Evolutionary conservation across 73 alveolate genomes (phyloP).

Genomic region (Stentor roeselii): DNA sequence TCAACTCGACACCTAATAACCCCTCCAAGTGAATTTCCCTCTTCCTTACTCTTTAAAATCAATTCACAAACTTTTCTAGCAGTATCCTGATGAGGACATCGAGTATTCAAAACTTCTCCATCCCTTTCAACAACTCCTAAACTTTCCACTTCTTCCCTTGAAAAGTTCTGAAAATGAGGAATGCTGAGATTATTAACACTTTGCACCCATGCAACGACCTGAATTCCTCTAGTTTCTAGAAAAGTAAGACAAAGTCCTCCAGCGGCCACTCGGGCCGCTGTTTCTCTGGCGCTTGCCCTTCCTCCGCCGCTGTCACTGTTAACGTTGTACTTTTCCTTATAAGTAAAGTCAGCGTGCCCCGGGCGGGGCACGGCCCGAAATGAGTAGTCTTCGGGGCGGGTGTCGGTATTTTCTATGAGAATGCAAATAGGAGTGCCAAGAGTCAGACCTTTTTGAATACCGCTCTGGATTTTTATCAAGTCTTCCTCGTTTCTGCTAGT

Average conservation of each 20-base stretch:
- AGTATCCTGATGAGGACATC: conserved; percentile 12
- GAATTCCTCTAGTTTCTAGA: neutral
- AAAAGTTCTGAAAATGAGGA: neutral
- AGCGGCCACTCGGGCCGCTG: conserved; percentile 62
- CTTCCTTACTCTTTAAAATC: conserved; percentile 4
- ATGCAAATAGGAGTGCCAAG: conserved; percentile 62
- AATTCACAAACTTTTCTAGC: neutral
- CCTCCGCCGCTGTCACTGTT: conserved; percentile 87
- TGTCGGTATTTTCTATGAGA: conserved; percentile 48
- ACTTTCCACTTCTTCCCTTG: conserved; percentile 2
- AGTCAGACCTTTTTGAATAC: conserved; percentile 51
- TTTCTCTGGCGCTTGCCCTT: conserved; percentile 78
- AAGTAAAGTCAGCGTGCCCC: conserved; percentile 89
- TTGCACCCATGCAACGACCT: neutral
- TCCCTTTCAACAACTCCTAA: neutral
- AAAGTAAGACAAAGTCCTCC: conserved; percentile 39
- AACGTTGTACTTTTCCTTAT: conserved; percentile 66
- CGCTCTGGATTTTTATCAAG: conserved; percentile 32
- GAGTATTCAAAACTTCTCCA: neutral
- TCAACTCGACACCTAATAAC: conserved; percentile 29
- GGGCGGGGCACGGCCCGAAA: conserved; percentile 66
- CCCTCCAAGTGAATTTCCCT: conserved; percentile 72
- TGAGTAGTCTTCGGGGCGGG: conserved; percentile 13
- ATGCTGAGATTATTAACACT: neutral
- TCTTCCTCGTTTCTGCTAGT: conserved; percentile 45